Percentiles rank a stretch among this genome's conserved stretches.
These are phyloP conservation scores for Canariomyces notabilis DNA, from an alignment of 2,329 filamentous ascomycete genomes.

Conservation along the genomic window DNA sequence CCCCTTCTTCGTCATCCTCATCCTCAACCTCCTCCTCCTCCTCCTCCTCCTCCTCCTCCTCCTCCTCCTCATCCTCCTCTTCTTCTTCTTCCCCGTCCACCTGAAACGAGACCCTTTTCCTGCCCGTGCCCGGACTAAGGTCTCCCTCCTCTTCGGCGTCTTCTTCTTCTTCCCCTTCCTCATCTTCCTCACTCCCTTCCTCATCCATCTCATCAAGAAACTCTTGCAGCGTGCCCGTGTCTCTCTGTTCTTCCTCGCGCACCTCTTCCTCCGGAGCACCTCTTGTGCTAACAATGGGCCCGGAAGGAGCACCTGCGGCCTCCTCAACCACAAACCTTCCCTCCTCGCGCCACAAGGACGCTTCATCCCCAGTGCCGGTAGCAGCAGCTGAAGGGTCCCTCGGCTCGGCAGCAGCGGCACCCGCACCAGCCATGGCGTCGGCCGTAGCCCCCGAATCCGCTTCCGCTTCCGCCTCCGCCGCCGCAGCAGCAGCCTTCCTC, in stretches of 20 bases:
- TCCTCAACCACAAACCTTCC: neutral
- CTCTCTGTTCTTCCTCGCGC: constrained; percentile 14
- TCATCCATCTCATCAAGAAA: constrained; percentile 18
- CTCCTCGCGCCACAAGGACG: neutral
- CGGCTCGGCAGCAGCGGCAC: too few relatives aligned
- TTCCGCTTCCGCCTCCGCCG: neutral
- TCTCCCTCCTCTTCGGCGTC: constrained; percentile 14
- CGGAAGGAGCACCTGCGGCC: neutral
- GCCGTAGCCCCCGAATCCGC: neutral
- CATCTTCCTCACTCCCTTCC: constrained; percentile 17
- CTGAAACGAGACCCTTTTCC: neutral
- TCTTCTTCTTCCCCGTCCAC: neutral
- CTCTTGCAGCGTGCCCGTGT: constrained; percentile 12
- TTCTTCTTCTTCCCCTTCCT: constrained; percentile 9
- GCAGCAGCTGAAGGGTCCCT: too few relatives aligned
- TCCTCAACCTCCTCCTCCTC: constrained; percentile 29
- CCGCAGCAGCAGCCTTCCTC: neutral
- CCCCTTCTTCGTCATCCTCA: constrained; percentile 19
- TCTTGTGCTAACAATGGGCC: neutral
- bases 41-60: constrained; percentile 19
- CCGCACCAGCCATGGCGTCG: too few relatives aligned
- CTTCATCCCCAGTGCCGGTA: neutral
- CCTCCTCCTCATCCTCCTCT: constrained; percentile 1
- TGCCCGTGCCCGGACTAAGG: neutral
- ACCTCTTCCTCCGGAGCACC: constrained; percentile 10